Evolutionary conservation across 192 early-diverging fungal species (phyloP).

Genomic region (Cetraspora pellucida): DNA sequence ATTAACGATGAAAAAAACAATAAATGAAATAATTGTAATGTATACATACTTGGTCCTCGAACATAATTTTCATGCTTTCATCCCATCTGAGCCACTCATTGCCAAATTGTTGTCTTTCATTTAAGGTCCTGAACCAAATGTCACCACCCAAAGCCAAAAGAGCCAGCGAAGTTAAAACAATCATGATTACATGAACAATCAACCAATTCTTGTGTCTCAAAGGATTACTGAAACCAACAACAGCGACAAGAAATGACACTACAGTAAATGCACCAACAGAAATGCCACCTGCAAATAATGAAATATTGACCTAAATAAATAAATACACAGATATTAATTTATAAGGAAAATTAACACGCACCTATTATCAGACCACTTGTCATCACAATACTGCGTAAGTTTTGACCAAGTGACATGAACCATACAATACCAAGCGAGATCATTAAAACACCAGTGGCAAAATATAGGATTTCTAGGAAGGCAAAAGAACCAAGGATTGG

Average conservation of each 20-base stretch:
- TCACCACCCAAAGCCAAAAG: conserved; percentile 40
- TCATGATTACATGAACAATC: neutral
- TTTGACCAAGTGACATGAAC: neutral
- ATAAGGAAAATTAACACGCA: neutral
- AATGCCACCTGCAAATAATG: neutral
- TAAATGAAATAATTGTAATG: neutral
- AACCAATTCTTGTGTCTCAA: conserved; percentile 24
- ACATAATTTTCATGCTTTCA: conserved; percentile 24
- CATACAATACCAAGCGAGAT: conserved; percentile 7
- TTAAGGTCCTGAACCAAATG: conserved; percentile 49
- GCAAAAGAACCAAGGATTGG: neutral
- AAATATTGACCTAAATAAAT: neutral
- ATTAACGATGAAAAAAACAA: conserved; percentile 5
- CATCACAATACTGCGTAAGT: conserved; percentile 15
- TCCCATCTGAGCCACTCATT: conserved; percentile 36
- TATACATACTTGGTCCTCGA: conserved; percentile 43
- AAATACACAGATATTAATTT: neutral
- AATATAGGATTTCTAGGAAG: conserved; percentile 12
- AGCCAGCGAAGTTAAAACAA: conserved; percentile 26
- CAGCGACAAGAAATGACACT: neutral
- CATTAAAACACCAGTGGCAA: neutral
- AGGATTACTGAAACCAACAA: neutral
- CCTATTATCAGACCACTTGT: neutral
- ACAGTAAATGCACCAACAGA: conserved; percentile 3
- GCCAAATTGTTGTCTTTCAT: conserved; percentile 38